These are phyloP conservation scores for Ceratorhiza oryzae-sativae DNA, from an alignment of 1,284 basidiomycete species.

Conservation along the genomic window DNA sequence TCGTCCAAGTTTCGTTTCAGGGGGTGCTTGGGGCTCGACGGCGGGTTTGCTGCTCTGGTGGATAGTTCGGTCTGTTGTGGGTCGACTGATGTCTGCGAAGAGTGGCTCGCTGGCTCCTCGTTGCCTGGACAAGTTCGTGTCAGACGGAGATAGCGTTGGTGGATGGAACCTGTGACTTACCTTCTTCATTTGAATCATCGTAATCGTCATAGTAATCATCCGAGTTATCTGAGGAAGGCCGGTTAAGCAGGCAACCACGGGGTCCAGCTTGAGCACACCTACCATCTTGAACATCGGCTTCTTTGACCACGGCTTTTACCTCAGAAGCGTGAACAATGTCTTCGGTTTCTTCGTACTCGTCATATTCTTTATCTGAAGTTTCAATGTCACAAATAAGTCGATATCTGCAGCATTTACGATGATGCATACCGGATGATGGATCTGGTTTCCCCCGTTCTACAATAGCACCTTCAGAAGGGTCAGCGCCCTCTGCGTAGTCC, in stretches of 20 bases:
- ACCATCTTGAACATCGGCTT: background rate
- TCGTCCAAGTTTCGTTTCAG: slow-evolving; percentile 30
- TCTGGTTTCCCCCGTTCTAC: background rate
- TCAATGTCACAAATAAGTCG: background rate
- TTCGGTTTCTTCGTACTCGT: slow-evolving; percentile 24
- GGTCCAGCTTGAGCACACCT: background rate
- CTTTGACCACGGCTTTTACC: background rate
- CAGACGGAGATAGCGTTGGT: background rate
- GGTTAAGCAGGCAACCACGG: background rate
- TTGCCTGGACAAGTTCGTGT: background rate
- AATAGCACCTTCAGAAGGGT: background rate
- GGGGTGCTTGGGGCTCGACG: background rate
- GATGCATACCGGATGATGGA: background rate
- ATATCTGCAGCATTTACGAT: background rate
- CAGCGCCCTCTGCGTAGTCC: background rate
- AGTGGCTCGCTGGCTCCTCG: background rate
- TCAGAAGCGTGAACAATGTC: background rate
- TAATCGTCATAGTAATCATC: slow-evolving; percentile 29
- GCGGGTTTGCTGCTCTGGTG: background rate
- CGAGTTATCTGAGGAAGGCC: background rate
- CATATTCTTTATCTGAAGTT: slow-evolving; percentile 13
- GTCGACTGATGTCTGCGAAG: background rate
- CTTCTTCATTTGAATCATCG: slow-evolving; percentile 2
- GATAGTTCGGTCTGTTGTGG: background rate
- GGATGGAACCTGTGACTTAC: background rate